A percentile compares a stretch with the other conserved stretches of the same genome.
These are phyloP conservation scores for Ceratobasidium sp. DNA, from an alignment of 1,284 basidiomycete species.

Conservation along the genomic window DNA sequence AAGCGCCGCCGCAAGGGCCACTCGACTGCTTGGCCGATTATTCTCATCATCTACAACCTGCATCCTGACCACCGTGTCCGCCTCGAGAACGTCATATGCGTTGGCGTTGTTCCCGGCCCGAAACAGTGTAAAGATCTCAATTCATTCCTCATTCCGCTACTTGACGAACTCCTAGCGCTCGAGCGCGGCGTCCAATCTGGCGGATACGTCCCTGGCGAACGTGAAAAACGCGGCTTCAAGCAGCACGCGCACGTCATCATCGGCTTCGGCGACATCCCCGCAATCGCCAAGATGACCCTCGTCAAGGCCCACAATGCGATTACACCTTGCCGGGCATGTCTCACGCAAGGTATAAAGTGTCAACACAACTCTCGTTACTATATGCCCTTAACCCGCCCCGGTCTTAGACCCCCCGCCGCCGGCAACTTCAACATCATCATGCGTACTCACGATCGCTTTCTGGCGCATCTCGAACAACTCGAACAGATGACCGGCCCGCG, in stretches of 20 bases:
- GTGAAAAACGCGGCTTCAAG: not conserved
- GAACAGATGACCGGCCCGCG: not conserved
- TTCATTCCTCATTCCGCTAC: constrained; percentile 46
- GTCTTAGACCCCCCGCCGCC: not conserved
- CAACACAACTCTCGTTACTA: constrained; percentile 6
- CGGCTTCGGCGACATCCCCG: constrained; percentile 46
- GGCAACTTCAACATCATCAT: not conserved
- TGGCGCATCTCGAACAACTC: not conserved
- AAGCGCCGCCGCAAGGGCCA: constrained; percentile 54
- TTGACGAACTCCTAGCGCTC: constrained; percentile 43
- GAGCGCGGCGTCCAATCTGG: constrained; percentile 33
- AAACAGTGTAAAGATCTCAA: constrained; percentile 47
- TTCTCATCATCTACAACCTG: constrained; percentile 1
- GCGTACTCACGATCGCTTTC: constrained; percentile 19
- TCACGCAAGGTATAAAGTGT: constrained; percentile 12
- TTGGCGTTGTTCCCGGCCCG: constrained; percentile 49
- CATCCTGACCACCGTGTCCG: constrained; percentile 38
- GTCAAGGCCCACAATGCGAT: constrained; percentile 47
- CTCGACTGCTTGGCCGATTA: constrained; percentile 54
- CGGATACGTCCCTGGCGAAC: not conserved
- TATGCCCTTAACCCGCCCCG: constrained; percentile 23
- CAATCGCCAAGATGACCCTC: constrained; percentile 40
- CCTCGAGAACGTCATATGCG: constrained; percentile 44
- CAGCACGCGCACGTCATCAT: constrained; percentile 42
- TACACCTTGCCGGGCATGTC: constrained; percentile 45